Conservation (phyloP, 2,329 filamentous ascomycete species). For the Aspergillus sp. region DNA sequence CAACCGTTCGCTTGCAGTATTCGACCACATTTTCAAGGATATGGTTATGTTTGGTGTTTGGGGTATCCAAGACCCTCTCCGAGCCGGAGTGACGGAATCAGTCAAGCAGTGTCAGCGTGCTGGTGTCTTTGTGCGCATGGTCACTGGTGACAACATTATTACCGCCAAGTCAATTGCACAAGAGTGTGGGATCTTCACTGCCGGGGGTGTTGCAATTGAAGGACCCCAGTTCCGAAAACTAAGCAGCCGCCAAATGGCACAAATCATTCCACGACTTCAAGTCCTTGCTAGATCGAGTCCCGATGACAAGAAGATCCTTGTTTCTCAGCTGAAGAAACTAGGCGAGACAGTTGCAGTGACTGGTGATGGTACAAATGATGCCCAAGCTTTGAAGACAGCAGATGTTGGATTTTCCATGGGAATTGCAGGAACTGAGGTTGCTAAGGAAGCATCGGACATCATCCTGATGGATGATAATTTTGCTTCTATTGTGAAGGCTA, state of each 20-base stretch:
- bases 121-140: conserved; percentile 80
- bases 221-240: conserved; percentile 76
- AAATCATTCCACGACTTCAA: conserved; percentile 67
- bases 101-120: conserved; percentile 72
- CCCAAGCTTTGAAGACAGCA: conserved; percentile 75
- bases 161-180: conserved; percentile 77
- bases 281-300: conserved; percentile 73
- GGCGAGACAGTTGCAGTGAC: conserved; percentile 80
- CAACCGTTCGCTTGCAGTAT: conserved; percentile 61
- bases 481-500: conserved; percentile 78
- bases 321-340: conserved; percentile 68
- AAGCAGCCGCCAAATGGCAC: conserved; percentile 62
- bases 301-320: conserved; percentile 73
- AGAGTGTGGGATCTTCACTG: conserved; percentile 73
- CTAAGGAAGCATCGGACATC: conserved; percentile 81
- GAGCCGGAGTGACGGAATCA: conserved; percentile 71
- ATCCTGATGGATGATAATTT: conserved; percentile 90
- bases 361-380: conserved; percentile 81
- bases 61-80: conserved; percentile 79
- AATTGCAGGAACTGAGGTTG: conserved; percentile 78
- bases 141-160: conserved; percentile 78
- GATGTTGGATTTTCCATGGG: conserved; percentile 87
- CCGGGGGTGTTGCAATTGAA: conserved; percentile 71
- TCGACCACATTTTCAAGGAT: conserved; percentile 66
- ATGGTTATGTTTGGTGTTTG: conserved; percentile 71